phyloP scores from a whole-genome alignment of 768 basidiomycete species.

The Podaxis sp. region DNA sequence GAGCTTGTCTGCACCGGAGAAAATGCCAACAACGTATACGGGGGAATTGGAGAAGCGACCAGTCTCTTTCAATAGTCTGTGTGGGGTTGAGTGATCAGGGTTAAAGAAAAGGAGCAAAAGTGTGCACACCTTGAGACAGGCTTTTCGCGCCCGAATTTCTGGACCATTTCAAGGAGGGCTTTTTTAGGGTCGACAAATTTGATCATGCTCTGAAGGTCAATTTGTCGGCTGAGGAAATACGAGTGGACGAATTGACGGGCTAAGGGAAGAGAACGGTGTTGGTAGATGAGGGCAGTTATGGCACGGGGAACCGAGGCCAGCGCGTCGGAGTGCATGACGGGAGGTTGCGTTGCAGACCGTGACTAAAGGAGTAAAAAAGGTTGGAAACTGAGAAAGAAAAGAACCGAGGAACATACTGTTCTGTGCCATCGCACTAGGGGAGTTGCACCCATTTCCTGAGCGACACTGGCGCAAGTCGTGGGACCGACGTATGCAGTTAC shows the following conservation, averaged over 20 bases:
- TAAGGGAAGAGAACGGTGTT: constrained; percentile 76
- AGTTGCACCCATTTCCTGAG: constrained; percentile 77
- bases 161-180: constrained; percentile 75
- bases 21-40: constrained; percentile 94
- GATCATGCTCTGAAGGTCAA: constrained; percentile 56
- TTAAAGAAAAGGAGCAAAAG: constrained; percentile 21
- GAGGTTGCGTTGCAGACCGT: constrained; percentile 39
- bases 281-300: constrained; percentile 84
- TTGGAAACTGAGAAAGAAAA: background rate
- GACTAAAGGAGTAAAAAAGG: constrained; percentile 29
- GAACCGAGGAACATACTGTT: constrained; percentile 42
- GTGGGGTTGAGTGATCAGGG: background rate
- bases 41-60: constrained; percentile 90
- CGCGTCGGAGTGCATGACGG: constrained; percentile 77
- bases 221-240: constrained; percentile 81
- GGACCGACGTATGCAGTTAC: constrained; percentile 92
- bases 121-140: constrained; percentile 57
- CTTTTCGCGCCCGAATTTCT: constrained; percentile 62
- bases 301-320: constrained; percentile 85
- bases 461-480: constrained; percentile 76
- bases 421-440: constrained; percentile 81
- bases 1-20: constrained; percentile 75
- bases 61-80: constrained; percentile 87
- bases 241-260: constrained; percentile 89
- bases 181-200: constrained; percentile 39